These are phyloP conservation scores for Antitrichia curtipendula DNA, from an alignment of 225 moss, liverwort and hornwort genomes.

Conservation along the genomic window DNA sequence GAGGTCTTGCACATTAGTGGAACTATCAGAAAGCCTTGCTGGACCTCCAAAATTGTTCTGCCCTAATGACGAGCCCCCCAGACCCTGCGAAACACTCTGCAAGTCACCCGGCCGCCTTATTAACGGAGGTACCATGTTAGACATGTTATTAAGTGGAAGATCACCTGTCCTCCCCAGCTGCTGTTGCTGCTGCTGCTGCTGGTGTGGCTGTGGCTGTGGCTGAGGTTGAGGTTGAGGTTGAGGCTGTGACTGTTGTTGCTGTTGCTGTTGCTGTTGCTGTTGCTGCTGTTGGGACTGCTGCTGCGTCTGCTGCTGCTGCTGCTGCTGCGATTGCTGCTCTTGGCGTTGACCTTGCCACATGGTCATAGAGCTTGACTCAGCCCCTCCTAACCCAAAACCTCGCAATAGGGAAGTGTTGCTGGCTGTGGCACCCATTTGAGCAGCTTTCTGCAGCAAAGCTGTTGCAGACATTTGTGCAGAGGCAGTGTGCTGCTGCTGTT, in stretches of 20 bases:
- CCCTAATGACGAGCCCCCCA: constrained; percentile 60
- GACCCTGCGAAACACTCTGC: constrained; percentile 67
- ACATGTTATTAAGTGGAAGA: constrained; percentile 81
- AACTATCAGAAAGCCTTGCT: constrained; percentile 41
- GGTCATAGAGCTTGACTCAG: constrained; percentile 61
- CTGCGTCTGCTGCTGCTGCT: neutral
- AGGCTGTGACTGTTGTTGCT: neutral
- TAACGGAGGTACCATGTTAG: constrained; percentile 56
- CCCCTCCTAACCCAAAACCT: constrained; percentile 85
- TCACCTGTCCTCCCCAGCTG: constrained; percentile 85
- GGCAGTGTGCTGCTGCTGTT: constrained; percentile 61
- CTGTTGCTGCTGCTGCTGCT: constrained; percentile 20
- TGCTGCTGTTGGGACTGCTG: neutral
- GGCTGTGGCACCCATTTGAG: constrained; percentile 92
- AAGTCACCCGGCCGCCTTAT: constrained; percentile 80
- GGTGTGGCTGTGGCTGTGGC: constrained; percentile 2
- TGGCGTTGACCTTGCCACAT: constrained; percentile 92
- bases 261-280: neutral
- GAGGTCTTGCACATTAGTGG: constrained; percentile 68
- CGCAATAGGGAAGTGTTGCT: constrained; percentile 85
- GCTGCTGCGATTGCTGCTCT: constrained; percentile 39
- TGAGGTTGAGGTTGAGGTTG: neutral
- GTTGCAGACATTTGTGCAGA: constrained; percentile 98
- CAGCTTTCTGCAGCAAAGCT: constrained; percentile 97
- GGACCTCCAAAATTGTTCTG: constrained; percentile 68